Conservation (phyloP, 495 filamentous ascomycete species). For the Neurospora hispaniola region DNA sequence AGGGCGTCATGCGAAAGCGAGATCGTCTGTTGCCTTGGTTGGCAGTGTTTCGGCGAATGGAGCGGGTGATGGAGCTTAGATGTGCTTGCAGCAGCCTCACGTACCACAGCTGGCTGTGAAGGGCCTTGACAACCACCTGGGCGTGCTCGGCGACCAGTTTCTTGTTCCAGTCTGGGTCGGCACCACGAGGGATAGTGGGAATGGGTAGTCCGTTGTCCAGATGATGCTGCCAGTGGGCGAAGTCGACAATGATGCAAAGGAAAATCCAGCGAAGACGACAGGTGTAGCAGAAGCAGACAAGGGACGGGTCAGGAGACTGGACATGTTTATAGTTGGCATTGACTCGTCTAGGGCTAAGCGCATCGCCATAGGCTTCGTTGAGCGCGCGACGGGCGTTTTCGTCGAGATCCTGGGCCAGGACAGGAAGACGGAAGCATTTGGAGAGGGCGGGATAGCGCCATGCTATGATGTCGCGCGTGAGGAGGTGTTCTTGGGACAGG, state of each 20-base stretch:
- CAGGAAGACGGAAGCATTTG: constrained; percentile 39
- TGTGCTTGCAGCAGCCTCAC: constrained; percentile 41
- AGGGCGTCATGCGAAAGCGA: constrained; percentile 38
- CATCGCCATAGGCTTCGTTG: constrained; percentile 4
- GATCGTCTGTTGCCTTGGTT: constrained; percentile 35
- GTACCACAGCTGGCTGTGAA: constrained; percentile 36
- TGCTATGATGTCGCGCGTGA: constrained; percentile 27
- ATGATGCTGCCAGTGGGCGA: constrained; percentile 42
- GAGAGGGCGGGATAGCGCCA: constrained; percentile 36
- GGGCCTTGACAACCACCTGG: constrained; percentile 28
- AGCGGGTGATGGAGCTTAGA: constrained; percentile 36
- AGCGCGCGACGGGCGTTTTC: constrained; percentile 22
- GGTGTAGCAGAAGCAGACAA: constrained; percentile 41
- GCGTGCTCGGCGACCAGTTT: constrained; percentile 28
- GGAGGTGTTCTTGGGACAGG: constrained; percentile 22
- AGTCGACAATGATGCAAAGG: constrained; percentile 40
- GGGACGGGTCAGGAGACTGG: constrained; percentile 21
- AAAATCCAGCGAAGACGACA: constrained; percentile 44
- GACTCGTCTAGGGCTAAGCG: constrained; percentile 21
- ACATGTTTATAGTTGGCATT: constrained; percentile 38
- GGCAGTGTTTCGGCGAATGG: constrained; percentile 36
- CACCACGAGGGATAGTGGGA: constrained; percentile 36
- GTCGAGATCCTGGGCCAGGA: constrained; percentile 30
- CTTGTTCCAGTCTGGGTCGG: constrained; percentile 34
- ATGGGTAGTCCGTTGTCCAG: constrained; percentile 41